Evolutionary conservation across 2,329 filamentous ascomycete genomes (phyloP).

Genomic region (Penicillium rolfsii): DNA sequence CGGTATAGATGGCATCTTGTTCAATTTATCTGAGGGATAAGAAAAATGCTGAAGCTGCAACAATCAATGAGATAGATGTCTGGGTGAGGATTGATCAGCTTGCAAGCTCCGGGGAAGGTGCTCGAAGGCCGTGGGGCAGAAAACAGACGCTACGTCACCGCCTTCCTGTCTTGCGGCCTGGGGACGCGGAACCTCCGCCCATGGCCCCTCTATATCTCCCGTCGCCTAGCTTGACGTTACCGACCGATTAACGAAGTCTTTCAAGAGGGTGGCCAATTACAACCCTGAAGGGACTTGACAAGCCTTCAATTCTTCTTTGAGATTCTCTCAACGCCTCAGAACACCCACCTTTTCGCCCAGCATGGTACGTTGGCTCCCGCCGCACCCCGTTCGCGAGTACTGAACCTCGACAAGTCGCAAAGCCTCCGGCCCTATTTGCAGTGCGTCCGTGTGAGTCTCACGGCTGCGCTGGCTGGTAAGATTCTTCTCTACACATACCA

Average conservation of each 20-base stretch:
- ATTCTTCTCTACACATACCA: background rate
- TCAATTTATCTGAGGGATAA: slow-evolving; percentile 1
- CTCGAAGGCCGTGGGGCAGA: slow-evolving; percentile 26
- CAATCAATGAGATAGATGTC: slow-evolving; percentile 9
- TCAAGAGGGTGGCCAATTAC: background rate
- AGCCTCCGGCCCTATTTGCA: slow-evolving; percentile 40
- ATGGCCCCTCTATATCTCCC: slow-evolving; percentile 5
- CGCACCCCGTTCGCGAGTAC: slow-evolving; percentile 8
- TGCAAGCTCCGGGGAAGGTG: slow-evolving; percentile 15
- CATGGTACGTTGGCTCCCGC: slow-evolving; percentile 33
- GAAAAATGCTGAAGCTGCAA: slow-evolving; percentile 6
- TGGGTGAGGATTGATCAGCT: slow-evolving; percentile 25
- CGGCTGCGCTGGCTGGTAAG: slow-evolving; percentile 74
- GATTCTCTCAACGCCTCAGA: background rate
- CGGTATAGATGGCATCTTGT: slow-evolving; percentile 59
- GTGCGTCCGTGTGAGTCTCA: slow-evolving; percentile 94
- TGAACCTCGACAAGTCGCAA: slow-evolving; percentile 27
- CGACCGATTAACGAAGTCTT: background rate
- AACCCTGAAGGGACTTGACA: background rate
- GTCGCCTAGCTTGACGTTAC: slow-evolving; percentile 1
- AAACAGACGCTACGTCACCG: slow-evolving; percentile 34
- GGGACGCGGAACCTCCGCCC: slow-evolving; percentile 5
- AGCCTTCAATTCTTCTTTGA: background rate
- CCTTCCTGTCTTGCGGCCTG: slow-evolving; percentile 10
- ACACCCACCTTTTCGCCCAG: slow-evolving; percentile 13